Evolutionary conservation across 1,139 yeast genomes (phyloP).

Genomic region (Pichia sp.): DNA sequence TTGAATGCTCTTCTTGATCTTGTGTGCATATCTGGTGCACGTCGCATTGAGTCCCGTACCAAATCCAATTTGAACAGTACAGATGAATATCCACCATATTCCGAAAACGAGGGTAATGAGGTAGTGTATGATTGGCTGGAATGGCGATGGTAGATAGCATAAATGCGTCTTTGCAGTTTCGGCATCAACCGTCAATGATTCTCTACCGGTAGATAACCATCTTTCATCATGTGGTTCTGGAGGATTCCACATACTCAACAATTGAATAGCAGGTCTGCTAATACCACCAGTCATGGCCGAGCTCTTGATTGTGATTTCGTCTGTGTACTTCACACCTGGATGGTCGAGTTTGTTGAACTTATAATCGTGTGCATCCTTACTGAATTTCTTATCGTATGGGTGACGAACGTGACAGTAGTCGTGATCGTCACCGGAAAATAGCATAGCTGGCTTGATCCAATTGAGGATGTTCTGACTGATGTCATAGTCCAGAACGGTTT

Average conservation of each 20-base stretch:
- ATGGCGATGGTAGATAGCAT: conserved; percentile 76
- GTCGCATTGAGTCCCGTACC: conserved; percentile 10
- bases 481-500: conserved; percentile 64
- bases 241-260: conserved; percentile 66
- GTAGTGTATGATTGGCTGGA: conserved; percentile 47
- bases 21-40: not conserved
- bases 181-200: conserved; percentile 24
- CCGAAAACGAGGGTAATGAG: conserved; percentile 22
- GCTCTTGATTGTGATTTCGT: conserved; percentile 85
- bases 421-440: conserved; percentile 95
- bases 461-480: conserved; percentile 56
- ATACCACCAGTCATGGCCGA: conserved; percentile 95
- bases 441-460: conserved; percentile 57
- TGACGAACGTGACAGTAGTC: conserved; percentile 87
- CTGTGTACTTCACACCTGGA: conserved; percentile 41
- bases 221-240: conserved; percentile 25
- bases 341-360: conserved; percentile 19
- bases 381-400: conserved; percentile 31
- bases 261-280: conserved; percentile 77
- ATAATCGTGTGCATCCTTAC: conserved; percentile 12
- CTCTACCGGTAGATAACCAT: conserved; percentile 14
- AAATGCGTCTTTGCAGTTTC: conserved; percentile 48
- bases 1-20: not conserved
- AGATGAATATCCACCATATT: conserved; percentile 20
- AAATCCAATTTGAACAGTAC: conserved; percentile 12